phyloP scores from a whole-genome alignment of 2,329 filamentous ascomycete genomes.

The Paramyrothecium sp. region DNA sequence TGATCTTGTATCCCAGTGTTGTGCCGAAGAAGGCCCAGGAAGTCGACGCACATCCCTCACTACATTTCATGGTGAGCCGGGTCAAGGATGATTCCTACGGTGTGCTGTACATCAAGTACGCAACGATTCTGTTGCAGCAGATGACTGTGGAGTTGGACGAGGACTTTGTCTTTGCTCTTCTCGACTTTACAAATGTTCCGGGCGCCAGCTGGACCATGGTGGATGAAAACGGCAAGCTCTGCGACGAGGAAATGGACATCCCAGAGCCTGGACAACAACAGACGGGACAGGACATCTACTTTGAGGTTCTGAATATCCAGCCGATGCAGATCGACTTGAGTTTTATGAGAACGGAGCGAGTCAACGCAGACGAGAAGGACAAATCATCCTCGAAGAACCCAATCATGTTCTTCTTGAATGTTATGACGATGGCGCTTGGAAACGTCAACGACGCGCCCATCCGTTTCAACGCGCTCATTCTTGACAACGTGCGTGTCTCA shows the following conservation, averaged over 20 bases:
- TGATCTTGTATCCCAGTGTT: constrained; percentile 94
- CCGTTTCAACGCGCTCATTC: constrained; percentile 85
- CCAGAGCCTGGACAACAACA: constrained; percentile 87
- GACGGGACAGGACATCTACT: constrained; percentile 92
- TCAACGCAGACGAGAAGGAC: constrained; percentile 80
- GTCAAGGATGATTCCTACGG: constrained; percentile 99
- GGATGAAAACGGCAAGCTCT: constrained; percentile 79
- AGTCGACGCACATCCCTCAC: constrained; percentile 91
- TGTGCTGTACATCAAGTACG: constrained; percentile 97
- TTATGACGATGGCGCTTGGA: constrained; percentile 98
- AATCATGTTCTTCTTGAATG: constrained; percentile 97
- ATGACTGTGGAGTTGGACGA: constrained; percentile 98
- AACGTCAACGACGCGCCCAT: constrained; percentile 98
- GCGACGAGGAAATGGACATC: constrained; percentile 86
- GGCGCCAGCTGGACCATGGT: constrained; percentile 73
- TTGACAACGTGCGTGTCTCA: constrained; percentile 93
- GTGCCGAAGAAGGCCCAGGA: constrained; percentile 96
- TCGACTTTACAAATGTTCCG: constrained; percentile 92
- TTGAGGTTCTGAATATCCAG: constrained; percentile 93
- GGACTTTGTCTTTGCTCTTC: constrained; percentile 93
- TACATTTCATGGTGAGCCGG: constrained; percentile 86
- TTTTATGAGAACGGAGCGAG: constrained; percentile 92
- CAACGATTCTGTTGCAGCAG: constrained; percentile 88
- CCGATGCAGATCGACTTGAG: constrained; percentile 98
- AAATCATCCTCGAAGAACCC: constrained; percentile 88